phyloP scores from a whole-genome alignment of 2,329 filamentous ascomycete genomes.

The Cladosporium halotolerans region DNA sequence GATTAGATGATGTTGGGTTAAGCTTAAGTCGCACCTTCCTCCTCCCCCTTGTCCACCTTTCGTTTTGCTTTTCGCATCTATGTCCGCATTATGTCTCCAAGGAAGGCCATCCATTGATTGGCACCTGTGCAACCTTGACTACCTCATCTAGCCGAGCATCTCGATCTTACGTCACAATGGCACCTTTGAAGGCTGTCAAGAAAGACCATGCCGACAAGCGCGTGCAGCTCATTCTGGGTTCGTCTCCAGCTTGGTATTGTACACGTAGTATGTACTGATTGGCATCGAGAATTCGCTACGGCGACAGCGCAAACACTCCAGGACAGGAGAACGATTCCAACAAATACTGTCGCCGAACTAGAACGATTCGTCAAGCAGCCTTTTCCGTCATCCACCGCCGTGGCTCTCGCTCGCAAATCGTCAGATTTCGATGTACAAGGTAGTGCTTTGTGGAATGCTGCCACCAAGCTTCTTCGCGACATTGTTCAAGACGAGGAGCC shows the following conservation, averaged over 20 bases:
- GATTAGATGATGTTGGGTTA: too few species aligned
- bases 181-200: conserved; percentile 16
- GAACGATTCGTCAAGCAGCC: conserved; percentile 15
- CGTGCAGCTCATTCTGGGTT: conserved; percentile 13
- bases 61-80: too few species aligned
- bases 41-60: too few species aligned
- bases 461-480: conserved; percentile 43
- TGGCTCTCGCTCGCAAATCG: conserved; percentile 28
- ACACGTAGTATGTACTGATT: not conserved
- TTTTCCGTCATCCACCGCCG: conserved; percentile 13
- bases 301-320: not conserved
- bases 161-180: conserved; percentile 13
- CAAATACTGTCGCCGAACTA: conserved; percentile 7
- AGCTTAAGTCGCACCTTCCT: too few species aligned
- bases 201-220: conserved; percentile 15
- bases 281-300: not conserved
- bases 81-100: too few species aligned
- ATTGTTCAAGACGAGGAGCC: conserved; percentile 12
- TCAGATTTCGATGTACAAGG: conserved; percentile 51
- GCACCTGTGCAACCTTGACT: too few species aligned
- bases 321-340: not conserved
- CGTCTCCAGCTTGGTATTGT: not conserved
- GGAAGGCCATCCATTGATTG: too few species aligned
- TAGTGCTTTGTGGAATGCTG: conserved; percentile 60
- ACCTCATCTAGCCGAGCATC: too few species aligned